Conservation (phyloP, 257 asterid genomes). For the Solanum virginianum region DNA sequence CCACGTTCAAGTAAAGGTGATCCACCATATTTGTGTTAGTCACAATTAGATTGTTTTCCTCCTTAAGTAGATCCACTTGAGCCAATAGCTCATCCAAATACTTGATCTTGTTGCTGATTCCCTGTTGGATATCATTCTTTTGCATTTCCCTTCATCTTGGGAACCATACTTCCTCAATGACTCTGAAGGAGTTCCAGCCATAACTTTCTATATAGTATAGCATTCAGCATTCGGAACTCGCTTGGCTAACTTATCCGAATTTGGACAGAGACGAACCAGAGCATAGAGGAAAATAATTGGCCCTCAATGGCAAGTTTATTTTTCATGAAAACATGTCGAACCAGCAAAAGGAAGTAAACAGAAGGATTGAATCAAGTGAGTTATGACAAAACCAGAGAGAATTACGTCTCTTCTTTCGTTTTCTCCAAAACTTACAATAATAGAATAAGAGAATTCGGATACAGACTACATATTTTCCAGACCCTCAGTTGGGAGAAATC, state of each 20-base stretch:
- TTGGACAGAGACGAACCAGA: neutral
- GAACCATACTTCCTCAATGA: neutral
- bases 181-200: neutral
- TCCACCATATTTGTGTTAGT: conserved; percentile 4
- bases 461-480: neutral
- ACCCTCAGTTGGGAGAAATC: neutral
- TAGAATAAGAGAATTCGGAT: neutral
- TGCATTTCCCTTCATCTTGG: conserved; percentile 18
- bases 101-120: conserved; percentile 13
- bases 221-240: neutral
- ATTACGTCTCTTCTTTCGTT: neutral
- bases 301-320: neutral
- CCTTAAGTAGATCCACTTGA: conserved; percentile 17
- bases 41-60: conserved; percentile 19
- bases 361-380: conserved; percentile 28
- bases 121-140: conserved; percentile 37
- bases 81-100: conserved; percentile 31
- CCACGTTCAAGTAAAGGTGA: neutral
- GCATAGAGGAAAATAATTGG: neutral
- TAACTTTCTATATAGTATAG: neutral
- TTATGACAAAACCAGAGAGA: conserved; percentile 19
- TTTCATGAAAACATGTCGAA: conserved; percentile 33
- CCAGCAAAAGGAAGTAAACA: conserved; percentile 32
- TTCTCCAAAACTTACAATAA: neutral
- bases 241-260: too few relatives aligned